Base-by-base conservation (phyloP, 305 asterid genomes). In the Fraxinus sp. region DNA sequence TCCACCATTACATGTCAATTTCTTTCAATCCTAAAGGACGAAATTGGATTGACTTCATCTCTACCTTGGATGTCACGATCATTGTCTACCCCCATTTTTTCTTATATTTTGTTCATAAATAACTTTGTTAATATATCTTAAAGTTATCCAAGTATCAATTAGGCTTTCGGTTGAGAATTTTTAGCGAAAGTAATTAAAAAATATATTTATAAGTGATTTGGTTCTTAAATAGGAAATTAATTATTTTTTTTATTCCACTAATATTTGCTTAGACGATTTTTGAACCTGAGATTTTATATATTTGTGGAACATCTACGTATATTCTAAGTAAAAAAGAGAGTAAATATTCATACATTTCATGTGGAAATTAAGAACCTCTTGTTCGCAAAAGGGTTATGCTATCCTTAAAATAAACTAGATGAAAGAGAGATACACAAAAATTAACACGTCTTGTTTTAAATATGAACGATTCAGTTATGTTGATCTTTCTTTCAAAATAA, bases 1-100 rank as follows among this genome's bases (percentile, higher is more conserved):
- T 30, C 74, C 49, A 57, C 71, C 28, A 14, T 37, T 83, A 52
- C 32, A 70, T 78, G 75, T 83, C 80, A 26, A n/a, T 36, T 64
- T 74, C 80, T 79, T 74, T 79, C 80, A 41, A 46, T n/a, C 75
- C 78, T 28, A 18, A 59, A 46, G 39, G 36, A 68, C 37, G 39
- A 68, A 68, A 28, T 11, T 68, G 9, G 39, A 13, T 68, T 13
- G 9, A 11, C 20, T 28, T 24, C 75, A 70, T 18, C 75, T 30
- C 75, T 30, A 70, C 75, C 75, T 28, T 70, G 22, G 7, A 70
- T 70, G 75, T 70, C 75, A 30, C 13, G 6, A 28, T 70, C 75
- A 5, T 68, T 28, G 36, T 68, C 37, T 28, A 30, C 39, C 11
- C 39, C 28, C 14, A 1, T 5, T 59, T 59, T 59, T 59, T 59